These are phyloP conservation scores for Terfezia boudieri DNA, from an alignment of 495 filamentous ascomycete species.

Conservation along the genomic window DNA sequence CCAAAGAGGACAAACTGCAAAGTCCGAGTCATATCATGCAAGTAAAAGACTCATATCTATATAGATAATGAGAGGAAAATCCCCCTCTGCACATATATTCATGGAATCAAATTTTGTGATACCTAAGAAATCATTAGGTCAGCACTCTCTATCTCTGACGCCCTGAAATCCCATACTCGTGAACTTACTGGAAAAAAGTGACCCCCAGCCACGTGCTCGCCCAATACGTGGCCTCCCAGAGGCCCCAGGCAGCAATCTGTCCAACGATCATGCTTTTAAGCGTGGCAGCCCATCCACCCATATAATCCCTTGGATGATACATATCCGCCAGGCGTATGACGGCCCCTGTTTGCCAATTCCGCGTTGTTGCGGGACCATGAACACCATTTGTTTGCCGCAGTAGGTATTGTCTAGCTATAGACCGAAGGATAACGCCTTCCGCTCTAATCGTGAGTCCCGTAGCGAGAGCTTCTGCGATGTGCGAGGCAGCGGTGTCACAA, in stretches of 20 bases:
- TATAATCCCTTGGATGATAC: neutral
- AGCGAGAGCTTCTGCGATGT: constrained; percentile 14
- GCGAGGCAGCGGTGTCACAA: constrained; percentile 11
- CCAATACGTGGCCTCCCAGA: constrained; percentile 6
- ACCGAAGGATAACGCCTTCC: constrained; percentile 5
- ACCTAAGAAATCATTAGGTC: too few species aligned
- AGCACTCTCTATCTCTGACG: too few species aligned
- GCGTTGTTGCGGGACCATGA: neutral
- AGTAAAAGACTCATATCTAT: too few species aligned
- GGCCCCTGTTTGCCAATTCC: neutral
- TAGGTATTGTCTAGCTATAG: constrained; percentile 4
- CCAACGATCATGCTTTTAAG: neutral
- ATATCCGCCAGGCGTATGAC: neutral
- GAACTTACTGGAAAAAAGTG: neutral
- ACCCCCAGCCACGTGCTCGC: constrained; percentile 14
- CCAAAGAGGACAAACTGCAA: neutral
- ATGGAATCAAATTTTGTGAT: too few species aligned
- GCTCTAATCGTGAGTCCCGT: constrained; percentile 10
- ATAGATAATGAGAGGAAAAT: too few species aligned
- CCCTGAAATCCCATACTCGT: neutral
- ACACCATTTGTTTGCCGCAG: constrained; percentile 2
- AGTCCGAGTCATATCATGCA: too few species aligned
- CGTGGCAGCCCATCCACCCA: neutral
- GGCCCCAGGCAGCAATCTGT: neutral
- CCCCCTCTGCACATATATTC: too few species aligned